Base-by-base conservation (phyloP, 768 basidiomycete genomes). In the Russula olivacea region DNA sequence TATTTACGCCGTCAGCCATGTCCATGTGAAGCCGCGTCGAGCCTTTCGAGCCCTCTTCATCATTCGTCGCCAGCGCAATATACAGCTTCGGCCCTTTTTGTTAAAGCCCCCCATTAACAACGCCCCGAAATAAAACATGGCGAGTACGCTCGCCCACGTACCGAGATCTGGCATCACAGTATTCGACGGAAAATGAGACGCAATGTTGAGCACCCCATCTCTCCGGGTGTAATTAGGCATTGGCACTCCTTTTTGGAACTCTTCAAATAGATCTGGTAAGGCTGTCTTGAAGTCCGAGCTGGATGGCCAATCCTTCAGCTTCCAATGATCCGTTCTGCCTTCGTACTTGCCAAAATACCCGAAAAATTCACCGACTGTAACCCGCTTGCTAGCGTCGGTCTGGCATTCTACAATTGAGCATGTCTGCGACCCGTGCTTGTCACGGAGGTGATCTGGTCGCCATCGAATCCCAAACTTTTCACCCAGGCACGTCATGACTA, bases 241-340 rank as follows among this genome's bases (percentile, higher is more conserved):
- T 0, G 95, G 95, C 1, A 97, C 86, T 3, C 87, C 86, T 17
- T 81, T 74, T 65, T 81, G 84, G 71, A 96, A 97, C 71, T 97
- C 95, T 38, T 88, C 82, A 69, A 84, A 98, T 12, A 97, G 77
- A 57, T 88, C 87, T 0, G 94, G 95, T 71, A 93, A 93, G 1
- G 83, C 82, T 2, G 80, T 78, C 70, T 86, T 86, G 76, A 98
- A 96, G 66, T 96, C 93, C 2, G 83, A 81, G 10, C 88, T 86
- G 0, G 91, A 83, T 4, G 95, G 95, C 94, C 95, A 98, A 75
- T 98, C 95, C 83, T 92, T 93, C 64, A 94, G 73, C 74, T 93
- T 93, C 84, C 84, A 79, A 59, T 81, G 86, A 34, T 81, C 79
- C 23, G 69, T 76, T 56, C 84, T 77, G 7, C 73, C 82, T 65